phyloP scores from a whole-genome alignment of 805 yeast species.

The Wickerhamia fluorescens region DNA sequence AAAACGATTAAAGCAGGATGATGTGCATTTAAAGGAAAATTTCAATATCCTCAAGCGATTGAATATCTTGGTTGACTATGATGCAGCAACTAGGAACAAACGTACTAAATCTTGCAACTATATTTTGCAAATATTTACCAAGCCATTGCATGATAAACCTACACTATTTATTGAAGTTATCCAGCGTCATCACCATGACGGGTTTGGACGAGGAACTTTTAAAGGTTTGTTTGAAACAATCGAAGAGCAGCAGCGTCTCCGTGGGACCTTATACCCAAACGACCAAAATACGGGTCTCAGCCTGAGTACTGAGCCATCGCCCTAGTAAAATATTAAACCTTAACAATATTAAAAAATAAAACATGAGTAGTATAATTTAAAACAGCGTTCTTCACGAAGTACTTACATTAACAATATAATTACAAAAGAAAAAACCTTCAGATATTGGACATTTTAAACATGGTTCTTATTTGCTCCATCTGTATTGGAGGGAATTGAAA shows the following conservation, averaged over 20 bases:
- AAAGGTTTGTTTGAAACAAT: slow-evolving; percentile 74
- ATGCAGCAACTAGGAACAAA: slow-evolving; percentile 36
- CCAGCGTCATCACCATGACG: slow-evolving; percentile 72
- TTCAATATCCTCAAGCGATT: slow-evolving; percentile 42
- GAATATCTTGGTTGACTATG: slow-evolving; percentile 70
- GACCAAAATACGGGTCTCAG: no score
- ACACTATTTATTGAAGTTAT: slow-evolving; percentile 77
- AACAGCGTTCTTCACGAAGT: slow-evolving; percentile 1
- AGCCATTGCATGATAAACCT: slow-evolving; percentile 72
- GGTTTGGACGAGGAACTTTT: slow-evolving; percentile 88
- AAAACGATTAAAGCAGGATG: slow-evolving; percentile 37
- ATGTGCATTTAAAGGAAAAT: slow-evolving; percentile 44
- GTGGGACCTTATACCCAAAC: no score
- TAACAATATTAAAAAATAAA: slow-evolving; percentile 1
- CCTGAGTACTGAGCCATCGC: no score
- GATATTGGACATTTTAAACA: no score
- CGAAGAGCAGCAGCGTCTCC: slow-evolving; percentile 63
- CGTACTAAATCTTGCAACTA: slow-evolving; percentile 44
- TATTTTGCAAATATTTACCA: slow-evolving; percentile 71
- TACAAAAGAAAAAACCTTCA: no score
- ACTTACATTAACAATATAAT: not conserved
- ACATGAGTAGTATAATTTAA: not conserved
- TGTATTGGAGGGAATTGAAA: not conserved
- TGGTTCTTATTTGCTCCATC: no score
- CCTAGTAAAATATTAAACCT: no score